A percentile compares a stretch with the other conserved stretches of the same genome.
These are phyloP conservation scores for Pythium diclinum DNA, from an alignment of 352 stramenopile species.

Conservation along the genomic window DNA sequence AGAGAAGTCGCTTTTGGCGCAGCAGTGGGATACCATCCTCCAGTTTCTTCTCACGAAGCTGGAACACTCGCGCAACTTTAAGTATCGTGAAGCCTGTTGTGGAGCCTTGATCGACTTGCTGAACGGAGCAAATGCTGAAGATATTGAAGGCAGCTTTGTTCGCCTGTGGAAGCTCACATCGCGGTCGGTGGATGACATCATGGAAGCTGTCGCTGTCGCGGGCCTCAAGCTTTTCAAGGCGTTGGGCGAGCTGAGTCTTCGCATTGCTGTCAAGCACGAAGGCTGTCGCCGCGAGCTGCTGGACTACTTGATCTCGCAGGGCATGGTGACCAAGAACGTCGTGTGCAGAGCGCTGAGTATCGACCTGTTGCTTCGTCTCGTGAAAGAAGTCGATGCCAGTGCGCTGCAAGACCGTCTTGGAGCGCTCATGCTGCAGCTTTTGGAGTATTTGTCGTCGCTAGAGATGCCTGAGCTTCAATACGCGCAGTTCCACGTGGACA, in stretches of 20 bases:
- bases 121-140: slow-evolving; percentile 43
- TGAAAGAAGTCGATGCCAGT: slow-evolving; percentile 54
- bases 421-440: slow-evolving; percentile 53
- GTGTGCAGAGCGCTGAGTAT: slow-evolving; percentile 66
- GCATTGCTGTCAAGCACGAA: slow-evolving; percentile 49
- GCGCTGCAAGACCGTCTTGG: slow-evolving; percentile 59
- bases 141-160: slow-evolving; percentile 49
- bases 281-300: slow-evolving; percentile 51
- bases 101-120: slow-evolving; percentile 61
- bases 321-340: slow-evolving; percentile 69
- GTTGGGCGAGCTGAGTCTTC: slow-evolving; percentile 70
- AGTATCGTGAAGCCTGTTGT: slow-evolving; percentile 76
- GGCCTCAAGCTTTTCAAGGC: slow-evolving; percentile 76
- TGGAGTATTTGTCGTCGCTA: slow-evolving; percentile 80
- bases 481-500: slow-evolving; percentile 81
- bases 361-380: slow-evolving; percentile 64
- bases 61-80: slow-evolving; percentile 71
- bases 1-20: slow-evolving; percentile 49
- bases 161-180: slow-evolving; percentile 63
- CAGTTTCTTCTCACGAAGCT: slow-evolving; percentile 55
- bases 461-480: slow-evolving; percentile 85
- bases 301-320: slow-evolving; percentile 60
- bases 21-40: slow-evolving; percentile 54
- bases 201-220: slow-evolving; percentile 57
- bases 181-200: slow-evolving; percentile 77